Conservation (phyloP, 352 stramenopile species). For the Pythium myriotylum region DNA sequence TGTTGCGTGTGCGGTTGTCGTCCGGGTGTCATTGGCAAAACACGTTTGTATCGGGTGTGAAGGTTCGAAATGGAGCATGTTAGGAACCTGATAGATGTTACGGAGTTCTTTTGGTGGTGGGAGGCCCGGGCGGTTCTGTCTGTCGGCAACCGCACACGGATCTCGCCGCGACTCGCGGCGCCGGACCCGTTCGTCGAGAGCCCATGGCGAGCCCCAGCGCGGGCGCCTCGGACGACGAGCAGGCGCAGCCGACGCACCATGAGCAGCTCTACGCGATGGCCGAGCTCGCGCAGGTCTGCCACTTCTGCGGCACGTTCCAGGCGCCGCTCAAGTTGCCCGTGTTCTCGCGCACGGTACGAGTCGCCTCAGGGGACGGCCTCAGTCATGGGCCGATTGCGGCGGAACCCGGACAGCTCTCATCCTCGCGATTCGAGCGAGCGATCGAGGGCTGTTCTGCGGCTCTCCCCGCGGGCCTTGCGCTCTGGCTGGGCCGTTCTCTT, state of each 20-base stretch:
- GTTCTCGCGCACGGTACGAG: constrained; percentile 77
- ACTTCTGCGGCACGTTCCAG: constrained; percentile 80
- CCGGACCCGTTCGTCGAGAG: constrained; percentile 11
- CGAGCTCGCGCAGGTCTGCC: constrained; percentile 72
- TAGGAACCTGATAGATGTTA: neutral
- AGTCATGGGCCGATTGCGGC: constrained; percentile 10
- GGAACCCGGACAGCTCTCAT: constrained; percentile 15
- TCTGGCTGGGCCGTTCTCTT: constrained; percentile 1
- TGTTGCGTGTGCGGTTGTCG: neutral
- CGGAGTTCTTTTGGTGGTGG: constrained; percentile 28
- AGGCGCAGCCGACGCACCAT: constrained; percentile 24
- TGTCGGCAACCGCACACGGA: constrained; percentile 26
- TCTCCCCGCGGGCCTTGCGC: constrained; percentile 1
- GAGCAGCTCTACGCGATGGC: constrained; percentile 37
- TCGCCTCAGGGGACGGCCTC: neutral
- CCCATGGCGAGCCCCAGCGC: constrained; percentile 51
- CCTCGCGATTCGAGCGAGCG: constrained; percentile 21
- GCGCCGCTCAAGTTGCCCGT: constrained; percentile 63
- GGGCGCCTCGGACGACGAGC: constrained; percentile 45
- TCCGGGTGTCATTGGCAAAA: neutral
- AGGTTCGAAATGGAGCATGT: no score
- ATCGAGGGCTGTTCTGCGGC: constrained; percentile 8
- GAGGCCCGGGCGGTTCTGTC: constrained; percentile 9
- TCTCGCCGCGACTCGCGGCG: neutral
- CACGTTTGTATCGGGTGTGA: constrained; percentile 14